Evolutionary conservation across 192 early-diverging fungal genomes (phyloP), one percentile per base, ranked within the genome.

Genomic region (Mortierella alpina): DNA sequence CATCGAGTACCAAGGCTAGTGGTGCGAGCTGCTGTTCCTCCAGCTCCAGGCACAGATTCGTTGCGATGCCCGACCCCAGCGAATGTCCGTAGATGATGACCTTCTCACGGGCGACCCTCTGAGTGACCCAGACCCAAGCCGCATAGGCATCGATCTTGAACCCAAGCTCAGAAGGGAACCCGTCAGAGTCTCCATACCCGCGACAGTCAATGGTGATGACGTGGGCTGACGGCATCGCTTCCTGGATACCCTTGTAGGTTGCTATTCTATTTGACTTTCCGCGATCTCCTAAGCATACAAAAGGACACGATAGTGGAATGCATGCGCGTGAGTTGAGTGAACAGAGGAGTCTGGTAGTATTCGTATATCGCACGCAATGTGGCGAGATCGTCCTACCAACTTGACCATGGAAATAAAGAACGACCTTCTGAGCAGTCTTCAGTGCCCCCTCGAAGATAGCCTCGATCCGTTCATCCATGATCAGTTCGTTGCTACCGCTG

Each of bases 161-260:
- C 6, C 81, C 73, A 17, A 49, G 15, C 22, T 83, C 81, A 40
- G 81, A 75, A 10, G 81, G 81, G n/a, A 83, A 83, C 4, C 81
- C 81, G 1, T 83, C 81, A 41, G 81, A 83, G 54, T 83, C 81
- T n/a, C 81, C 81, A 61, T 75, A 83, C 14, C 81, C 81, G 50
- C 81, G 41, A 57, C 73, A 83, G 39, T 83, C 81, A 23, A 83
- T 75, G n/a, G 81, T 72, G 31, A 83, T 64, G 53, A 83, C 60
- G 47, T 83, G 73, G 4, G 81, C 81, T 10, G 68, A 57, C 1
- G 81, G 81, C 47, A 83, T 64, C 2, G 73, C 63, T 20, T 63
- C 60, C 53, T 83, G 81, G 13, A 83, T 75, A 12, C 62, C 81
- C 47, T 83, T 75, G 60, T 83, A 83, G 11, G 81, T 75, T 41